Conservation (phyloP, 2,329 filamentous ascomycete species). For the Westerdykella sp. region DNA sequence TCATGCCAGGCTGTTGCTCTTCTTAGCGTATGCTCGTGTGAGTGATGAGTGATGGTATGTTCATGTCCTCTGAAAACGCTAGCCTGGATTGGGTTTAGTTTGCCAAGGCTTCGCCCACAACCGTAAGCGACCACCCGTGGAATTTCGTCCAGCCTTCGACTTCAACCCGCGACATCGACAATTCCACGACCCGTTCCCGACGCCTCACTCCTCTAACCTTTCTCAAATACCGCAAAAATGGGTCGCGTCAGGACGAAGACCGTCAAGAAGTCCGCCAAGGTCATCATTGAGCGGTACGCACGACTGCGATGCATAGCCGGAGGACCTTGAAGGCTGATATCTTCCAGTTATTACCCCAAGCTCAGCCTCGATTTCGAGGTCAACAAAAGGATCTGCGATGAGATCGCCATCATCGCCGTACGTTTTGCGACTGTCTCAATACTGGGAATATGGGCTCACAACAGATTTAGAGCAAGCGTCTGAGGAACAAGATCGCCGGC, state of each 20-base stretch:
- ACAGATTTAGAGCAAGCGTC: constrained; percentile 66
- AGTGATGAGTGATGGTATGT: too few species aligned
- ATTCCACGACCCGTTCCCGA: not conserved
- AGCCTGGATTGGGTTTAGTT: not conserved
- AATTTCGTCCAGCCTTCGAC: not conserved
- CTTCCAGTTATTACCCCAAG: constrained; percentile 60
- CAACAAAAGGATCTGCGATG: constrained; percentile 99
- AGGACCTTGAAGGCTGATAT: not conserved
- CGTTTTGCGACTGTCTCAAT: not conserved
- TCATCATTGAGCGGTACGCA: constrained; percentile 76
- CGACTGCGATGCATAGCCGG: not conserved
- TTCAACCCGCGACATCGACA: not conserved
- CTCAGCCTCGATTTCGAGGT: constrained; percentile 99
- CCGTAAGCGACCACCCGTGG: constrained; percentile 1
- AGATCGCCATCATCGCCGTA: constrained; percentile 91
- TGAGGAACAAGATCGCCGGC: constrained; percentile 98
- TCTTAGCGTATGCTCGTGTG: too few species aligned
- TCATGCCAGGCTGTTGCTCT: not conserved
- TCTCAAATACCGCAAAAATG: constrained; percentile 41
- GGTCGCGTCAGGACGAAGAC: constrained; percentile 58
- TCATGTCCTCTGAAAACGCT: too few species aligned
- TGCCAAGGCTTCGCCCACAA: not conserved
- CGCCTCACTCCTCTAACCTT: constrained; percentile 13
- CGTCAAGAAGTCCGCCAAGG: constrained; percentile 86
- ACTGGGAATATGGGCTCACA: not conserved